Evolutionary conservation across 2,329 filamentous ascomycete species (phyloP).

Genomic region (Bipolaris cookei): DNA sequence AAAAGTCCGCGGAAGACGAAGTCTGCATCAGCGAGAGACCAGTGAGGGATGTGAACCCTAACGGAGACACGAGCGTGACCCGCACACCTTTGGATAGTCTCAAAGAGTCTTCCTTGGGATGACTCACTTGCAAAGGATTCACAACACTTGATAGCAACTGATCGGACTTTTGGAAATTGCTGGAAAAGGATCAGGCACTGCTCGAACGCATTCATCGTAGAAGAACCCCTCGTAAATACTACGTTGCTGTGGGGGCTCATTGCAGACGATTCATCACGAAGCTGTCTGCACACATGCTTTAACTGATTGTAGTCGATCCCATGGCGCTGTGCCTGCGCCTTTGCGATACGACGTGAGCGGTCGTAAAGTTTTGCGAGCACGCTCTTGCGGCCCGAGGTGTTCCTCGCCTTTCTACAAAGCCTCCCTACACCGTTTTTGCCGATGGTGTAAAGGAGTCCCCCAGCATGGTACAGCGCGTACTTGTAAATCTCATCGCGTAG

Average conservation of each 20-base stretch:
- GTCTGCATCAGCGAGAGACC: not conserved
- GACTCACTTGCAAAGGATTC: not conserved
- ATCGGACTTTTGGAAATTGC: not conserved
- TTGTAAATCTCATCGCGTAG: slow-evolving; percentile 4
- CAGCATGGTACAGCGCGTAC: not conserved
- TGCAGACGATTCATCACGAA: slow-evolving; percentile 1
- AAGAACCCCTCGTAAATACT: not conserved
- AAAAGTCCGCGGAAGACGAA: slow-evolving; percentile 3
- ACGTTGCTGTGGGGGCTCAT: not conserved
- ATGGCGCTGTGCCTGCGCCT: no score
- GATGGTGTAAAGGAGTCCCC: not conserved
- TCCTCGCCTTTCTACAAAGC: not conserved
- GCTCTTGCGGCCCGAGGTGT: not conserved
- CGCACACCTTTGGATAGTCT: slow-evolving; percentile 1
- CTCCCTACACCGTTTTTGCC: slow-evolving; percentile 1
- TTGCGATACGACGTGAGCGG: not conserved
- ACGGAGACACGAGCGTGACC: slow-evolving; percentile 1
- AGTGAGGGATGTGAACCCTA: slow-evolving; percentile 2
- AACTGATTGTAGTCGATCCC: no score
- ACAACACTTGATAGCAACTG: slow-evolving; percentile 2
- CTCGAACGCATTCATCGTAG: slow-evolving; percentile 2
- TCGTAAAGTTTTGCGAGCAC: not conserved
- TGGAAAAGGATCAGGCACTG: not conserved
- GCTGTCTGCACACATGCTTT: no score
- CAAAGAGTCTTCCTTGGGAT: slow-evolving; percentile 1